These are phyloP conservation scores for Hypomyces rosellus DNA, from an alignment of 2,329 filamentous ascomycete species.

Conservation along the genomic window DNA sequence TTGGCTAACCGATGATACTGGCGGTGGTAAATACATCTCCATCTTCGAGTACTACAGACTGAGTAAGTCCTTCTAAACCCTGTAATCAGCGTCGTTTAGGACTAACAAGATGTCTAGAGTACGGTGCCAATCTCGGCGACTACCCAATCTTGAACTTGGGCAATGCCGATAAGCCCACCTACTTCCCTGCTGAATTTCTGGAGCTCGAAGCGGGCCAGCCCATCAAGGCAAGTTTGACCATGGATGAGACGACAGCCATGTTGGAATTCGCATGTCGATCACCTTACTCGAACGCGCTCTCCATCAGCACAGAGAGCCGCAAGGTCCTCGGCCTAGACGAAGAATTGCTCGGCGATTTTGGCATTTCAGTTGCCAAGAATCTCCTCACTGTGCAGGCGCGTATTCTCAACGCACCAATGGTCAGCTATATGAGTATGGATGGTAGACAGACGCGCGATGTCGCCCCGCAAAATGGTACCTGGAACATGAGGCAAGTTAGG, in stretches of 20 bases:
- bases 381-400: constrained; percentile 70
- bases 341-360: constrained; percentile 48
- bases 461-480: constrained; percentile 47
- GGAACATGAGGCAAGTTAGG: constrained; percentile 59
- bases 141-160: constrained; percentile 64
- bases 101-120: constrained; percentile 24
- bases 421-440: constrained; percentile 48
- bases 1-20: constrained; percentile 21
- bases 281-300: constrained; percentile 60
- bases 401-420: constrained; percentile 53
- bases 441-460: constrained; percentile 19
- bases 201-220: constrained; percentile 58
- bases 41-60: constrained; percentile 40
- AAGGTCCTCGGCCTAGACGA: constrained; percentile 51
- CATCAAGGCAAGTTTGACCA: constrained; percentile 51
- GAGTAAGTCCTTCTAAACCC: constrained; percentile 28
- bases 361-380: constrained; percentile 51
- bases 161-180: constrained; percentile 46
- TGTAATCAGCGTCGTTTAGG: neutral
- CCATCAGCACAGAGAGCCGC: constrained; percentile 55
- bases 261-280: constrained; percentile 63
- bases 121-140: constrained; percentile 27
- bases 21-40: constrained; percentile 23
- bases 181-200: constrained; percentile 62
- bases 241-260: constrained; percentile 61